These are phyloP conservation scores for Aspergillus fructus DNA, from an alignment of 2,329 filamentous ascomycete species.

Conservation along the genomic window DNA sequence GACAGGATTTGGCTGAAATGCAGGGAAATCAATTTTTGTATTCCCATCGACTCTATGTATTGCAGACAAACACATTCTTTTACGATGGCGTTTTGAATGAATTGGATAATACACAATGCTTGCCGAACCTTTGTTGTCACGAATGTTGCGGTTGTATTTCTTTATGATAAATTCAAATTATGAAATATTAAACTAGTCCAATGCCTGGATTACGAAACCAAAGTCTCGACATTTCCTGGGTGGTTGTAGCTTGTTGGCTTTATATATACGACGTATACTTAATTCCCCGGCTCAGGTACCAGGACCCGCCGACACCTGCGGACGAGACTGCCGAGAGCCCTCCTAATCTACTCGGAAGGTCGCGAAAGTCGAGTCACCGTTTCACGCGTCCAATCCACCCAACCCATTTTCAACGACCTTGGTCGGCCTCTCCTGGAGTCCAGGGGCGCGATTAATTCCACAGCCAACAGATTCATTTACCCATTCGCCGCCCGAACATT, in stretches of 20 bases:
- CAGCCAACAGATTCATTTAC: not conserved
- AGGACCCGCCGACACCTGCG: not conserved
- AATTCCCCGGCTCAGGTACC: not conserved
- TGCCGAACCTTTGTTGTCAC: not conserved
- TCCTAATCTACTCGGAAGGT: not conserved
- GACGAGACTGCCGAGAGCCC: constrained; percentile 1
- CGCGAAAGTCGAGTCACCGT: not conserved
- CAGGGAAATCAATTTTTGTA: not conserved
- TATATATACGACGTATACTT: not conserved
- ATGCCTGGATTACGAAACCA: not conserved
- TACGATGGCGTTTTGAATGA: not conserved
- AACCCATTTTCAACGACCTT: not conserved
- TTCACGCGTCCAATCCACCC: constrained; percentile 3
- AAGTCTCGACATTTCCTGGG: not conserved
- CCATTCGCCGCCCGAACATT: constrained; percentile 21
- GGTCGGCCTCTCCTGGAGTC: not conserved
- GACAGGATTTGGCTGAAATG: not conserved
- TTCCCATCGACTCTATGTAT: not conserved
- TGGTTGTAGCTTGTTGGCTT: not conserved
- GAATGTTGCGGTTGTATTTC: not conserved
- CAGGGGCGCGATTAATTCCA: constrained; percentile 5
- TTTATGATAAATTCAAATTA: not conserved
- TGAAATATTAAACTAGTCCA: not conserved
- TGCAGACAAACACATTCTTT: not conserved
- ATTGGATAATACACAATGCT: not conserved